These are phyloP conservation scores for Pyrenophora seminiperda DNA, from an alignment of 2,329 filamentous ascomycete genomes.

Conservation along the genomic window DNA sequence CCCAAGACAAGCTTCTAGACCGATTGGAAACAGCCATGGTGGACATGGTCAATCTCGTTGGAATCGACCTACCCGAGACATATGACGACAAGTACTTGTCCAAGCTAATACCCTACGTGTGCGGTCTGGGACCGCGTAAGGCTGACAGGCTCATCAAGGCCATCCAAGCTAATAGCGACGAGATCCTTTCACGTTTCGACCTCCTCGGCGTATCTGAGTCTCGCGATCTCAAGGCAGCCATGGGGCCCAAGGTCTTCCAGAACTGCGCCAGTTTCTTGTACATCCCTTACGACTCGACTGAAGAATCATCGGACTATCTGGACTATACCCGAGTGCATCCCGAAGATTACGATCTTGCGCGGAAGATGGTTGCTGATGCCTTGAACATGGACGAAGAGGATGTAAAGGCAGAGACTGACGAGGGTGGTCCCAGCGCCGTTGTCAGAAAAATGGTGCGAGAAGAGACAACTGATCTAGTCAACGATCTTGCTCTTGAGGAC, in stretches of 20 bases:
- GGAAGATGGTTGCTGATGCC: constrained; percentile 98
- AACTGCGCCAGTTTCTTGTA: constrained; percentile 96
- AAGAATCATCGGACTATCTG: constrained; percentile 83
- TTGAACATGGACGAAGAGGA: constrained; percentile 97
- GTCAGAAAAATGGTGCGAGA: constrained; percentile 95
- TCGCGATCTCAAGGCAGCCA: constrained; percentile 50
- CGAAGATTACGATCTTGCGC: constrained; percentile 96
- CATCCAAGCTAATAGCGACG: constrained; percentile 87
- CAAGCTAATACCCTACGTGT: constrained; percentile 87
- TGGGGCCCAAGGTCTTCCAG: constrained; percentile 90
- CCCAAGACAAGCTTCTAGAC: constrained; percentile 83
- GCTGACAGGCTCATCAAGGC: constrained; percentile 84
- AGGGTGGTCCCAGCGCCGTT: constrained; percentile 86
- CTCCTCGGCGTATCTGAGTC: constrained; percentile 82
- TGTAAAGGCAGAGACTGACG: constrained; percentile 90
- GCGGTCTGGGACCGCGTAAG: constrained; percentile 90
- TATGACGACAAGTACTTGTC: constrained; percentile 80
- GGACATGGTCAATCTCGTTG: constrained; percentile 96
- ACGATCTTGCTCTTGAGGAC: constrained; percentile 93
- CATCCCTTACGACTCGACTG: constrained; percentile 84
- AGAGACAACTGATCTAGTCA: constrained; percentile 90
- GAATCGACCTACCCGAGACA: constrained; percentile 93
- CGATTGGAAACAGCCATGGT: constrained; percentile 96
- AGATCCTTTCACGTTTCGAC: constrained; percentile 82
- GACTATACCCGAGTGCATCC: constrained; percentile 98